phyloP scores from a whole-genome alignment of 352 stramenopile species.

The Phytophthora aleatoria region DNA sequence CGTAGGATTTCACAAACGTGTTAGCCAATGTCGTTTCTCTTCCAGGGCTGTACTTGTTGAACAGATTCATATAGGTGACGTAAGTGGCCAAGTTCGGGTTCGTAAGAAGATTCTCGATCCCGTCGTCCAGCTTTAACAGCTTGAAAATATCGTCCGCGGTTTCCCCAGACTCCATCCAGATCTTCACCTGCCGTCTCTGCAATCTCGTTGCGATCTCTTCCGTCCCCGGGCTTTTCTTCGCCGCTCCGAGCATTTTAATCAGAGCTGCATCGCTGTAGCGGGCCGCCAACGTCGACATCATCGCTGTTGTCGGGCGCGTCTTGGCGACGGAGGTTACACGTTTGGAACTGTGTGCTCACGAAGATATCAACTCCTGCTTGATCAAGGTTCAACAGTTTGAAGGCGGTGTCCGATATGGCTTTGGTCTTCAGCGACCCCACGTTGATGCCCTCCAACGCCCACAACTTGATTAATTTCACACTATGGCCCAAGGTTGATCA shows the following conservation, averaged over 20 bases:
- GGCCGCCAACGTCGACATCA: background rate
- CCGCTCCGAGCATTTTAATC: background rate
- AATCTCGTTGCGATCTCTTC: background rate
- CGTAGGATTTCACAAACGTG: background rate
- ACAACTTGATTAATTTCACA: background rate
- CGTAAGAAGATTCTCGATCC: background rate
- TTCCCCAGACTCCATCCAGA: background rate
- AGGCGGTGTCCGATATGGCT: background rate
- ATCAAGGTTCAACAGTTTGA: background rate
- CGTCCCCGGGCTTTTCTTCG: background rate
- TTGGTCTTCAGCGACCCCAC: background rate
- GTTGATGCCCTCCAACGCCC: background rate
- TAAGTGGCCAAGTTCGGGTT: conserved; percentile 4
- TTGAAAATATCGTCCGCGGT: background rate
- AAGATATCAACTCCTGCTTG: background rate
- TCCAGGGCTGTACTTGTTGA: background rate
- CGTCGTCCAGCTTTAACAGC: background rate
- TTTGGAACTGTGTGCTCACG: background rate
- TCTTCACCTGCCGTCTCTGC: background rate
- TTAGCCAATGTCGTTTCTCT: conserved; percentile 6
- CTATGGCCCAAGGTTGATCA: background rate
- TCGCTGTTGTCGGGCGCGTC: background rate
- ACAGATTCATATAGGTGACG: conserved; percentile 1
- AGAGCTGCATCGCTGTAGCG: background rate
- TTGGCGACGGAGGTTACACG: background rate